Percentiles rank a stretch among this genome's conserved stretches.
Conservation (phyloP, 768 basidiomycete genomes). For the Pulveroboletus sp. region DNA sequence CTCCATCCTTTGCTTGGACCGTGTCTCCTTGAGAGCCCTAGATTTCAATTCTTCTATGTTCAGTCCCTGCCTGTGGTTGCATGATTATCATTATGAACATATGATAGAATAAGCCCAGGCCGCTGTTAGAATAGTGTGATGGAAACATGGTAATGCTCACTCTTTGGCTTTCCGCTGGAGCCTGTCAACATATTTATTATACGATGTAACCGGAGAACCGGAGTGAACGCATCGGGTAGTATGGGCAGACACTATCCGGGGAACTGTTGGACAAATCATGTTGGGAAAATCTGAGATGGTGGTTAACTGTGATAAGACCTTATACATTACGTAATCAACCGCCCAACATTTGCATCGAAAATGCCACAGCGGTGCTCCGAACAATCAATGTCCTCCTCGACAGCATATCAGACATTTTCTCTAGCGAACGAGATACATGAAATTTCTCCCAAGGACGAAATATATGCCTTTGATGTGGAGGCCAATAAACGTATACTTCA, state of each 20-base stretch:
- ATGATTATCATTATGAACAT: slow-evolving; percentile 3
- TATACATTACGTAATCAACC: slow-evolving; percentile 1
- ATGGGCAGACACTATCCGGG: not conserved
- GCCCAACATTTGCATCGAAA: not conserved
- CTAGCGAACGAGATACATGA: slow-evolving; percentile 68
- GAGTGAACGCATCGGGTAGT: slow-evolving; percentile 16
- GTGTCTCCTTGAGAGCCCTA: slow-evolving; percentile 29
- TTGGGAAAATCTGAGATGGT: no score
- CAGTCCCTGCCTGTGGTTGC: slow-evolving; percentile 40
- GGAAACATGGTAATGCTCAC: slow-evolving; percentile 41
- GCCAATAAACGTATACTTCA: slow-evolving; percentile 63
- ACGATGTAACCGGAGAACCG: slow-evolving; percentile 8
- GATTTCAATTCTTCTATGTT: slow-evolving; percentile 35
- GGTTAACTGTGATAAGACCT: no score
- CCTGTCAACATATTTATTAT: slow-evolving; percentile 66
- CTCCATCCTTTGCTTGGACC: slow-evolving; percentile 29
- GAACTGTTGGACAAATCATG: slow-evolving; percentile 1
- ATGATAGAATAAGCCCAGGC: slow-evolving; percentile 6
- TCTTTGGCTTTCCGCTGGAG: slow-evolving; percentile 58
- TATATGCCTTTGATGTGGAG: slow-evolving; percentile 69
- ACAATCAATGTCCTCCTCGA: slow-evolving; percentile 41
- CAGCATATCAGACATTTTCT: slow-evolving; percentile 70
- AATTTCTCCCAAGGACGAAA: slow-evolving; percentile 71
- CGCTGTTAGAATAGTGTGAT: slow-evolving; percentile 15
- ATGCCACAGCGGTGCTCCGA: no score